Evolutionary conservation across 129 eudicot genomes (phyloP).

Genomic region (Rutidosis leptorrhynchoides): DNA sequence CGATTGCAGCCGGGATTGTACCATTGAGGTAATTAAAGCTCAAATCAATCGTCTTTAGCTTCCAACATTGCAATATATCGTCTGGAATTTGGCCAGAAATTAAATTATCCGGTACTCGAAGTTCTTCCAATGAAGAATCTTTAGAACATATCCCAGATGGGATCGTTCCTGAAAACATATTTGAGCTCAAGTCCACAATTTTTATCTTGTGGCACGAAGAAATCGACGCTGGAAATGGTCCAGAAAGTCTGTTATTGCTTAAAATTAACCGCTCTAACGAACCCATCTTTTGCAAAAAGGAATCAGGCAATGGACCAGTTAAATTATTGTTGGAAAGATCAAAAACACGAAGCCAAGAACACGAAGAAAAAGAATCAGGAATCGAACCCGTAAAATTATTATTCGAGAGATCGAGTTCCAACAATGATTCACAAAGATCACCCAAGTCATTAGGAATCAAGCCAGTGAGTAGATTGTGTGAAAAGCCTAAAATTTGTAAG

Average conservation of each 20-base stretch:
- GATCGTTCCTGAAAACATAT: constrained; percentile 58
- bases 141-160: constrained; percentile 72
- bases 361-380: constrained; percentile 63
- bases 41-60: constrained; percentile 68
- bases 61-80: constrained; percentile 52
- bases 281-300: constrained; percentile 44
- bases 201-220: constrained; percentile 57
- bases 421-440: constrained; percentile 48
- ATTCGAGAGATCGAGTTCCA: constrained; percentile 51
- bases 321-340: constrained; percentile 78
- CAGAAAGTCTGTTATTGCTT: constrained; percentile 61
- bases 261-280: constrained; percentile 59
- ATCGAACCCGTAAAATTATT: constrained; percentile 72
- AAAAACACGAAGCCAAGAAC: constrained; percentile 63
- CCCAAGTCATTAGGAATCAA: constrained; percentile 72
- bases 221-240: constrained; percentile 60
- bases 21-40: constrained; percentile 84
- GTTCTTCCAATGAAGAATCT: constrained; percentile 67
- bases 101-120: constrained; percentile 73
- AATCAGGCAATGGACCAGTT: constrained; percentile 61
- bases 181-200: constrained; percentile 86
- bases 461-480: constrained; percentile 75
- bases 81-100: constrained; percentile 61
- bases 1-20: constrained; percentile 60
- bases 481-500: constrained; percentile 65